These are phyloP conservation scores for Prototheca cutis DNA, from an alignment of 163 green algal species.

Conservation along the genomic window DNA sequence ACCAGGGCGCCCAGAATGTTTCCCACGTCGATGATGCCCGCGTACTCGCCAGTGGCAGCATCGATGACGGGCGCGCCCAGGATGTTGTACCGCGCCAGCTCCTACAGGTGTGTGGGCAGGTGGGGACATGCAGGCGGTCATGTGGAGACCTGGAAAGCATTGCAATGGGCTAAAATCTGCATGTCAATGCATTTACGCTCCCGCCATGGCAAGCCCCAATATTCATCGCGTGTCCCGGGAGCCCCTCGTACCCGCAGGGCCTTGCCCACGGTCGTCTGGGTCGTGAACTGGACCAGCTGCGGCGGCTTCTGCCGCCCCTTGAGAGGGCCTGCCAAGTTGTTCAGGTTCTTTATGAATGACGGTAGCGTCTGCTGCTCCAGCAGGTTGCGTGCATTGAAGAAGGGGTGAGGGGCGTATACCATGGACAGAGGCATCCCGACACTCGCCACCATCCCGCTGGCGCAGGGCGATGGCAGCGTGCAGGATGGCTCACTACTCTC, in stretches of 20 bases:
- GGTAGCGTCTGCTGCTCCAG: slow-evolving; percentile 12
- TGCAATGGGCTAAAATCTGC: too few species aligned
- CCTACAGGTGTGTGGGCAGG: slow-evolving; percentile 2
- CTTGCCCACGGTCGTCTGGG: slow-evolving; percentile 7
- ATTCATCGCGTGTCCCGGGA: too few species aligned
- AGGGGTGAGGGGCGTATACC: slow-evolving; percentile 1
- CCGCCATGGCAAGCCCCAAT: too few species aligned
- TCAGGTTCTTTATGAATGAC: slow-evolving; percentile 12
- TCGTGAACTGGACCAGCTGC: slow-evolving; percentile 17
- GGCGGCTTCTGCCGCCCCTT: slow-evolving; percentile 14
- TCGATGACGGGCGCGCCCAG: slow-evolving; percentile 19
- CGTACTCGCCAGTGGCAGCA: slow-evolving; percentile 15
- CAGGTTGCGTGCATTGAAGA: slow-evolving; percentile 17
- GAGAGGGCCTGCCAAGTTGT: slow-evolving; percentile 1
- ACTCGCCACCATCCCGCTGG: not conserved
- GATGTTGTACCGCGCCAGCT: slow-evolving; percentile 19
- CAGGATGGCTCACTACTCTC: not conserved
- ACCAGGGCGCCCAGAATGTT: slow-evolving; percentile 13
- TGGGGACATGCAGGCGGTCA: too few species aligned
- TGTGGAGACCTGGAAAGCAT: too few species aligned
- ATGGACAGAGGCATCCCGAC: not conserved
- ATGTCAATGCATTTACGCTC: too few species aligned
- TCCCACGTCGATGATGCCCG: slow-evolving; percentile 18
- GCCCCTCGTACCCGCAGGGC: slow-evolving; percentile 14
- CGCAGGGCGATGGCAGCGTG: not conserved